These are phyloP conservation scores for Hyphodiscus sp. DNA, from an alignment of 2,329 filamentous ascomycete species.

Conservation along the genomic window DNA sequence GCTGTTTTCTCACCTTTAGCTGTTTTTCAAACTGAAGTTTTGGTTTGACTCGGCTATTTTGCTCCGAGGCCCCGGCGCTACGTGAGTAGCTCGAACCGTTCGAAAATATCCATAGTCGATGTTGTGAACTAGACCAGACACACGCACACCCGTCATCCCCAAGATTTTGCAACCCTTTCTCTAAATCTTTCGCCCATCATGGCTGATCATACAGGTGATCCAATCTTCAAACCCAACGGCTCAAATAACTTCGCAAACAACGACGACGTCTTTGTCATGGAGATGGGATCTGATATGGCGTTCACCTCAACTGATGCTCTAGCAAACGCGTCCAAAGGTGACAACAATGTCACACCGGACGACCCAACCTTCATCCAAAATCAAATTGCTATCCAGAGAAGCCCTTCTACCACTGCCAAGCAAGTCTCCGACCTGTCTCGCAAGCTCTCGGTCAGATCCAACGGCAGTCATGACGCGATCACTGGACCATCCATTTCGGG, in stretches of 20 bases:
- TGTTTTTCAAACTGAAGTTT: no score
- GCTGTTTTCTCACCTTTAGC: no score
- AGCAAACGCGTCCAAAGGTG: slow-evolving; percentile 1
- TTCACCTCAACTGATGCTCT: slow-evolving; percentile 9
- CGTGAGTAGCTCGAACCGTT: no score
- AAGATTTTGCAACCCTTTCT: background rate
- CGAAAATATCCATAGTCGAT: no score
- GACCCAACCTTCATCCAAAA: slow-evolving; percentile 24
- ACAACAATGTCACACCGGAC: background rate
- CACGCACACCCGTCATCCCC: background rate
- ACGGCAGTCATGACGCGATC: slow-evolving; percentile 10
- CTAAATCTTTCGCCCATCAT: no score
- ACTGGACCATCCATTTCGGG: slow-evolving; percentile 3
- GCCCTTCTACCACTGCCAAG: slow-evolving; percentile 17
- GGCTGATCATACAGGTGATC: slow-evolving; percentile 2
- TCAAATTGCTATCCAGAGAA: slow-evolving; percentile 22
- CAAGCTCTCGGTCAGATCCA: slow-evolving; percentile 21
- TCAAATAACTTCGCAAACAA: background rate
- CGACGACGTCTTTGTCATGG: slow-evolving; percentile 4
- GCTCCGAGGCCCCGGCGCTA: no score
- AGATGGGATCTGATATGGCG: slow-evolving; percentile 9
- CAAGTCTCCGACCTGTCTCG: slow-evolving; percentile 17
- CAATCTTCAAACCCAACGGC: background rate
- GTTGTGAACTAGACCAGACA: background rate
- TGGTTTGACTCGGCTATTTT: no score